phyloP scores from a whole-genome alignment of 1,139 yeast species.

The Lodderomyces elongisporus region DNA sequence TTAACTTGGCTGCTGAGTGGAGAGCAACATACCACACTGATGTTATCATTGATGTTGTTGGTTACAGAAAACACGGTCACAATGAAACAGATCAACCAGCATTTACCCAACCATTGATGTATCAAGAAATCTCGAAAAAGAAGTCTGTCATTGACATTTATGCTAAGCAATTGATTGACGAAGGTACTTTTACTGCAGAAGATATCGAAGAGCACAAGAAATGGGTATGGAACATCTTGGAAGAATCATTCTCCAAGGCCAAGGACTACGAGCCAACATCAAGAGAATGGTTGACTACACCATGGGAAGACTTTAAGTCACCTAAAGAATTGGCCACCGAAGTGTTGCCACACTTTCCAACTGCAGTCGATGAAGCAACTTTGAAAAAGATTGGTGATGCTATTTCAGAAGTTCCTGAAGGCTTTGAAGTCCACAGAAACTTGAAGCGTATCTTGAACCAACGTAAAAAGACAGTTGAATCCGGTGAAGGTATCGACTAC shows the following conservation, averaged over 20 bases:
- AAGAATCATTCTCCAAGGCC: slow-evolving; percentile 80
- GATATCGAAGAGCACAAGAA: slow-evolving; percentile 94
- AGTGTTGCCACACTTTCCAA: slow-evolving; percentile 92
- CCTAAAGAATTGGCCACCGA: slow-evolving; percentile 97
- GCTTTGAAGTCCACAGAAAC: slow-evolving; percentile 89
- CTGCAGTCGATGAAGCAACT: slow-evolving; percentile 71
- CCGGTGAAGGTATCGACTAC: slow-evolving; percentile 97
- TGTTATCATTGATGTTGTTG: slow-evolving; percentile 93
- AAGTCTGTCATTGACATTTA: slow-evolving; percentile 83
- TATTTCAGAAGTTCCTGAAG: slow-evolving; percentile 82
- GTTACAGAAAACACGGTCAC: slow-evolving; percentile 98
- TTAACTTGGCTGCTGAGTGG: slow-evolving; percentile 98
- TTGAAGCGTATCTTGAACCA: slow-evolving; percentile 87
- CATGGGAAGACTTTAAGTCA: slow-evolving; percentile 99
- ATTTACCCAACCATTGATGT: slow-evolving; percentile 98
- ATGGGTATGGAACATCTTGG: slow-evolving; percentile 96
- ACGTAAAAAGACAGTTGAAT: slow-evolving; percentile 81
- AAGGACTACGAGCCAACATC: slow-evolving; percentile 89
- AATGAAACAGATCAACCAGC: slow-evolving; percentile 99
- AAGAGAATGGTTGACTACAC: slow-evolving; percentile 97
- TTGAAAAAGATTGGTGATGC: slow-evolving; percentile 75
- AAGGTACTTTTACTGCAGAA: slow-evolving; percentile 82
- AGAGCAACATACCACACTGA: slow-evolving; percentile 95
- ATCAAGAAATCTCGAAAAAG: slow-evolving; percentile 83
- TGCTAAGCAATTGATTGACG: slow-evolving; percentile 70